Base-by-base conservation (phyloP, 352 stramenopile species). In the Phytopythium montanum region DNA sequence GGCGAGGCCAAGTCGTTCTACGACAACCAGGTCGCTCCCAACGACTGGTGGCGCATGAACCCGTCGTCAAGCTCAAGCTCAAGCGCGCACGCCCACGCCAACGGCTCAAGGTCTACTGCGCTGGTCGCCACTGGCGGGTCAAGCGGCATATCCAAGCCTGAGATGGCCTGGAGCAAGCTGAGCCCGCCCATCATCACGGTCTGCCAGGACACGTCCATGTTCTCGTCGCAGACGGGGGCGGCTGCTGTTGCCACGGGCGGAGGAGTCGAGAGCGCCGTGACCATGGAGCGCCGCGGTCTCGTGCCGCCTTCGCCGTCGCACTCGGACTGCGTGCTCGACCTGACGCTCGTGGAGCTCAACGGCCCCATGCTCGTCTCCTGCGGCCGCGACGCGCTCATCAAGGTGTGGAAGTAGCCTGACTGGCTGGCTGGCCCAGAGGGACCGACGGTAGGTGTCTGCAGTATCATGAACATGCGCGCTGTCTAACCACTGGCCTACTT, bases 341-440 rank as follows among this genome's bases (percentile, higher is more conserved):
- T 99, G 49, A 97, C 98, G 66, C 75, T 97, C 16, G 75, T 98
- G n/a, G 87, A 98, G 52, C 76, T 97, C 49, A 94, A 95, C 42
- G 83, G 79, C 8, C 88, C 88, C 19, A 88, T 95, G 66, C 68
- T 99, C 25, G 85, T 99, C 28, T 98, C 95, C 19, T 90, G 87
- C 59, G 94, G 88, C 29, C 82, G 95, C 51, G 97, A 99, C 75
- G 94, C 93, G 31, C 89, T 97, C 64, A 97, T 99, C 61, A 99
- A 99, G 73, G 74, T 98, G 52, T 99, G 94, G 94, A 93, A 95
- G 56, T 99, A 71, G 72, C 28, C 41, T n/a, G n/a, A n/a, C n/a
- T n/a, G n/a, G n/a, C n/a, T n/a, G n/a, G n/a, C n/a, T n/a, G n/a
- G 36, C n/a, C 3, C 25, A 12, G 19, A 29, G 28, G 38, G 21